Percentiles rank a stretch among this genome's conserved stretches.
Evolutionary conservation across 371 early-diverging fungal species (phyloP).

Genomic region (Scutellospora calospora): DNA sequence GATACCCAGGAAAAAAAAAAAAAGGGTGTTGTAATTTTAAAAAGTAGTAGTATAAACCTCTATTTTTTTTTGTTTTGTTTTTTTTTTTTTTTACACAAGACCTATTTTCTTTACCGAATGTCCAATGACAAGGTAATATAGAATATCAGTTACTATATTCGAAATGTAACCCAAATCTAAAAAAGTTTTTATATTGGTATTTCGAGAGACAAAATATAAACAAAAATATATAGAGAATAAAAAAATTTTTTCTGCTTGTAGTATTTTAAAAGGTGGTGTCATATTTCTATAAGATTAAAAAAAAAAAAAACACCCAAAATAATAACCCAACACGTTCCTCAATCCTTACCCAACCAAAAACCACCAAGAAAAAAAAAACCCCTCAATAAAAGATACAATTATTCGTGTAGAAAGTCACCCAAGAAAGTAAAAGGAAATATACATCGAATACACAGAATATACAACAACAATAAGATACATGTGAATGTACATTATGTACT

Average conservation of each 20-base stretch:
- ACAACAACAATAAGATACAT: too few species aligned
- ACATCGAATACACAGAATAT: too few species aligned
- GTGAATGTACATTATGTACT: too few species aligned
- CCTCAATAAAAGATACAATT: too few species aligned
- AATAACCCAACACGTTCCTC: neutral
- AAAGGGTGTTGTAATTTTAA: too few species aligned
- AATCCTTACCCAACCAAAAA: too few species aligned
- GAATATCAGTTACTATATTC: neutral
- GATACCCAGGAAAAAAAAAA: too few species aligned
- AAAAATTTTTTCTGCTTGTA: neutral
- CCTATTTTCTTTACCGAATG: neutral
- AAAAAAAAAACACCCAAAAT: neutral
- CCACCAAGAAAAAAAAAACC: too few species aligned
- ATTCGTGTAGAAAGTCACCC: too few species aligned
- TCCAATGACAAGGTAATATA: neutral
- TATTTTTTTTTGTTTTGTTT: neutral
- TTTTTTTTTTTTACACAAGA: slow-evolving; percentile 7
- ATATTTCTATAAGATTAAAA: neutral
- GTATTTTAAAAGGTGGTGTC: neutral
- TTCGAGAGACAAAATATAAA: neutral
- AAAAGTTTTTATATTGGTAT: slow-evolving; percentile 13
- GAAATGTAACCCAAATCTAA: slow-evolving; percentile 6
- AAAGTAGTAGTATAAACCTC: too few species aligned
- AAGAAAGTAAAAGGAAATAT: too few species aligned
- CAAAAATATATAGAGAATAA: neutral